Conservation (phyloP, 2,329 filamentous ascomycete species). For the Ophiostoma australiae region DNA sequence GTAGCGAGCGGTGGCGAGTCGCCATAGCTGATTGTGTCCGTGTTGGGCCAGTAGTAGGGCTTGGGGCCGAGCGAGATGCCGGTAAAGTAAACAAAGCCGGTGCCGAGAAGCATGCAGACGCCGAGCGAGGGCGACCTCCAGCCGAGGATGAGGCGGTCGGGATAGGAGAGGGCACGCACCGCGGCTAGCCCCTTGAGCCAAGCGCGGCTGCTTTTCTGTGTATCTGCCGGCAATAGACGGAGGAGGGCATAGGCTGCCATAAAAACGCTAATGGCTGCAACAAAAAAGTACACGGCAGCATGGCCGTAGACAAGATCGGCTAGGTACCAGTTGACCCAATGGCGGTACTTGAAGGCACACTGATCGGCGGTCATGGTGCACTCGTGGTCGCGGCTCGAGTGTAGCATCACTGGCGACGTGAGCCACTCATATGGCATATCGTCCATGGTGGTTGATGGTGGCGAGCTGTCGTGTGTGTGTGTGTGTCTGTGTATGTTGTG, state of each 20-base stretch:
- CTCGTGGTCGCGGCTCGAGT: conserved; percentile 35
- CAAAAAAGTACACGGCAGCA: conserved; percentile 19
- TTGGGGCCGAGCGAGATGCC: conserved; percentile 46
- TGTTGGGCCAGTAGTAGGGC: conserved; percentile 54
- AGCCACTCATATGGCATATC: conserved; percentile 35
- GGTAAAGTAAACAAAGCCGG: conserved; percentile 16
- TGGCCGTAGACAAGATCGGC: conserved; percentile 21
- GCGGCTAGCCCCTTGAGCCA: neutral
- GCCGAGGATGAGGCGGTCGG: neutral
- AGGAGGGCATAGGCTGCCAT: neutral
- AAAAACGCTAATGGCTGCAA: neutral
- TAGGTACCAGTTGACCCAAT: conserved; percentile 36
- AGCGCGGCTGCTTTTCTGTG: neutral
- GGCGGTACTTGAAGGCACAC: conserved; percentile 43
- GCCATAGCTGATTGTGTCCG: conserved; percentile 39
- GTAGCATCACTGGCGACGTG: conserved; percentile 39
- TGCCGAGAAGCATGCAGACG: conserved; percentile 9
- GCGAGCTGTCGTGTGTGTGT: too few species aligned
- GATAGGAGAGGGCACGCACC: neutral
- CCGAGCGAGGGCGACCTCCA: conserved; percentile 8
- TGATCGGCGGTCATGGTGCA: conserved; percentile 40
- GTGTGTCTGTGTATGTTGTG: too few species aligned
- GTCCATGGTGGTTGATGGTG: conserved; percentile 13
- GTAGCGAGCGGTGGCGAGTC: conserved; percentile 51
- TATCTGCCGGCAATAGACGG: neutral